phyloP scores from a whole-genome alignment of 768 basidiomycete species.

The Agrocybe pediades region DNA sequence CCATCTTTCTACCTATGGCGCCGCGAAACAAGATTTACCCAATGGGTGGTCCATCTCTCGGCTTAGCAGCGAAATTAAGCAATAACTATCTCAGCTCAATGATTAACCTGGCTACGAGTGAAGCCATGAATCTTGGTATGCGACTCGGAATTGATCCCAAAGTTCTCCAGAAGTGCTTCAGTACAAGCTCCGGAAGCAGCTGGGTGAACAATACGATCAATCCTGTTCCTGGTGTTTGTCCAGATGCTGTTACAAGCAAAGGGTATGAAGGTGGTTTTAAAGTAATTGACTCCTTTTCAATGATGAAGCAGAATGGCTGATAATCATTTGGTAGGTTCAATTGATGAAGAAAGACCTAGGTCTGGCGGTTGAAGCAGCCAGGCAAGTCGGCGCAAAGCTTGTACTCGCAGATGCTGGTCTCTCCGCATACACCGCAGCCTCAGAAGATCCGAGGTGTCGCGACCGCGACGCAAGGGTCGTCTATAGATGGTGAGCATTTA shows the following conservation, averaged over 20 bases:
- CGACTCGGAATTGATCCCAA: constrained; percentile 41
- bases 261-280: constrained; percentile 47
- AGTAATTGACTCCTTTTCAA: constrained; percentile 16
- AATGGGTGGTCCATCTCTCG: constrained; percentile 40
- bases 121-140: constrained; percentile 49
- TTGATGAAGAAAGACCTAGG: constrained; percentile 48
- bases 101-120: constrained; percentile 42
- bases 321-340: constrained; percentile 32
- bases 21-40: constrained; percentile 30
- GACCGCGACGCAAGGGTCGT: constrained; percentile 42
- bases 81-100: constrained; percentile 45
- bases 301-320: background rate
- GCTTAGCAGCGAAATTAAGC: constrained; percentile 44
- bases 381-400: constrained; percentile 37
- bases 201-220: constrained; percentile 45
- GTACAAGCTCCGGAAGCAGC: constrained; percentile 41
- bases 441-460: constrained; percentile 38
- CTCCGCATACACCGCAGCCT: constrained; percentile 37
- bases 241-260: constrained; percentile 41
- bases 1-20: constrained; percentile 36
- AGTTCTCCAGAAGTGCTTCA: constrained; percentile 37
- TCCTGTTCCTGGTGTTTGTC: constrained; percentile 46
- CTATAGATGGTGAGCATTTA: constrained; percentile 37
- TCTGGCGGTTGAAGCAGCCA: constrained; percentile 39
- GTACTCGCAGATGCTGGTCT: constrained; percentile 40